Conservation (phyloP, 805 yeast species). For the Millerago galiae region DNA sequence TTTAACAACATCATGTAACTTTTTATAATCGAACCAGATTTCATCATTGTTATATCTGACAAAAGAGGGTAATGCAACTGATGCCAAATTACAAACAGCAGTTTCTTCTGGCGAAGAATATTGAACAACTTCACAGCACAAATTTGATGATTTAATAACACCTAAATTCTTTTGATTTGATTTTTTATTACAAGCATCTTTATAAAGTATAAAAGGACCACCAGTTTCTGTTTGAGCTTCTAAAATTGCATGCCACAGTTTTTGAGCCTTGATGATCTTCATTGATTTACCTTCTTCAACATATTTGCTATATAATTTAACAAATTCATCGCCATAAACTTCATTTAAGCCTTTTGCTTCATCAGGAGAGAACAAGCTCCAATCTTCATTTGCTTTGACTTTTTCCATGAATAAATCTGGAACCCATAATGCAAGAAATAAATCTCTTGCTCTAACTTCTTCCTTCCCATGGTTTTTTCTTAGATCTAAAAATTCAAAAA, state of each 20-base stretch:
- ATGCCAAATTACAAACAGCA: conserved; percentile 93
- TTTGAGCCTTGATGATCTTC: conserved; percentile 77
- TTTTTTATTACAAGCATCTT: conserved; percentile 85
- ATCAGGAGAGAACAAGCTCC: conserved; percentile 89
- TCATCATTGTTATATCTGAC: conserved; percentile 38
- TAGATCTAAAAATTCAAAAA: conserved; percentile 79
- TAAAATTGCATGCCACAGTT: conserved; percentile 82
- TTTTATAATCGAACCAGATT: conserved; percentile 60
- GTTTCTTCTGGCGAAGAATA: conserved; percentile 86
- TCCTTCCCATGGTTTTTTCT: conserved; percentile 95
- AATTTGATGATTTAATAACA: conserved; percentile 84
- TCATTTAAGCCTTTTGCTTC: conserved; percentile 85
- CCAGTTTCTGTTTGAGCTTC: conserved; percentile 97
- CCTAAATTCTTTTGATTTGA: conserved; percentile 92
- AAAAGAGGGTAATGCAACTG: conserved; percentile 82
- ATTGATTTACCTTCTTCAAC: conserved; percentile 64
- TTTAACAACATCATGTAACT: conserved; percentile 70
- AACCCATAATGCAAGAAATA: conserved; percentile 91
- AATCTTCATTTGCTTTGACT: conserved; percentile 68
- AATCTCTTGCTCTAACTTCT: conserved; percentile 87
- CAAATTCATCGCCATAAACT: conserved; percentile 81
- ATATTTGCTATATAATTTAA: conserved; percentile 59
- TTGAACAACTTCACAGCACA: conserved; percentile 93
- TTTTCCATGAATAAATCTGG: conserved; percentile 92
- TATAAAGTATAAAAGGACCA: conserved; percentile 90